Conservation (phyloP, 331 rosid species). For the Stylosanthes scabra region DNA sequence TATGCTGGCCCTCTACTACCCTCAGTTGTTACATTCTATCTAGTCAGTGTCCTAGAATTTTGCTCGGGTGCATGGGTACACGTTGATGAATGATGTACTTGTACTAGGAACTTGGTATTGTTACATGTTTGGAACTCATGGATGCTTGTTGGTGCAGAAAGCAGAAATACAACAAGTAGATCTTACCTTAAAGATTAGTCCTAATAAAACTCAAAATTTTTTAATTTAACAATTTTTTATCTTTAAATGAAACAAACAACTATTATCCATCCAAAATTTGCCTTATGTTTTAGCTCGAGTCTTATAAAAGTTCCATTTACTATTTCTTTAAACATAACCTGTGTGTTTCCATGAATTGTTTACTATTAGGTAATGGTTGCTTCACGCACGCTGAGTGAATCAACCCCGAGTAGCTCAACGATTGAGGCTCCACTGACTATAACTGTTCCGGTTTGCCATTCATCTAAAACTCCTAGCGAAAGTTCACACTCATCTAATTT, state of each 20-base stretch:
- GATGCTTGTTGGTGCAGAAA: too few relatives aligned
- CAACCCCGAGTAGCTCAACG: constrained; percentile 65
- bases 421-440: constrained; percentile 85
- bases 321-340: constrained; percentile 22
- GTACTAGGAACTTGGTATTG: too few relatives aligned
- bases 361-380: constrained; percentile 74
- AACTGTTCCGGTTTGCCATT: constrained; percentile 61
- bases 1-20: background rate
- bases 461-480: constrained; percentile 46
- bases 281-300: constrained; percentile 6
- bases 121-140: too few relatives aligned
- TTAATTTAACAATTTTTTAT: too few relatives aligned
- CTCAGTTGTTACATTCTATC: constrained; percentile 9
- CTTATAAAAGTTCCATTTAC: background rate
- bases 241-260: too few relatives aligned
- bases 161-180: too few relatives aligned
- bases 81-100: too few relatives aligned
- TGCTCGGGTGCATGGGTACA: background rate
- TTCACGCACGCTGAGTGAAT: constrained; percentile 66
- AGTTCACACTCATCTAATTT: constrained; percentile 53
- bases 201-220: too few relatives aligned
- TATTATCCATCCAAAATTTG: background rate
- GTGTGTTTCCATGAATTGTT: constrained; percentile 22
- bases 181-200: too few relatives aligned
- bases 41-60: constrained; percentile 18